Base-by-base conservation (phyloP, 1,284 basidiomycete species). In the Apiotrichum laibachii region DNA sequence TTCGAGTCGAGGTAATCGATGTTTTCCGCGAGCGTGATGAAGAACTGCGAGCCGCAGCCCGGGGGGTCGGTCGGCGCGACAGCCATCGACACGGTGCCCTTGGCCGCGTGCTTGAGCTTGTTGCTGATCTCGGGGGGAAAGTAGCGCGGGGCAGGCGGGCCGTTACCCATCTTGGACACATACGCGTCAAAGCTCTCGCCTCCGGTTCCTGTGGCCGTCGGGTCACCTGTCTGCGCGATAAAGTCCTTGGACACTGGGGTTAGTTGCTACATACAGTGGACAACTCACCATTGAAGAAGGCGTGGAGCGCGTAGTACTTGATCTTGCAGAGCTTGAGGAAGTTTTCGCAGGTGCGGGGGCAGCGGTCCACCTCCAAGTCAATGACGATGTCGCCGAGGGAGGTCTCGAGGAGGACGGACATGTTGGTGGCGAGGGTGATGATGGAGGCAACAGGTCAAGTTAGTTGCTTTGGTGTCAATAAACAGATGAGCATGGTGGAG, bases 361-460 rank as follows among this genome's bases (percentile, higher is more conserved):
- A 97, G 44, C 82, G 80, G 13, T 94, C 90, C n/a, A 89, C 86
- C 73, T 97, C 91, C 49, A 98, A 83, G 80, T 98, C 95, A 73
- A 98, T 92, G 65, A 98, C 90, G 57, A 98, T 83, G 80, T 98
- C 94, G 62, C 94, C 94, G 1, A 98, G 81, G 39, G 92, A 96
- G 8, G 94, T 98, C 82, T 98, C 94, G 65, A 98, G 85, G 62
- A 98, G 84, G 50, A 98, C 91, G 64, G 92, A 96, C 94, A 97
- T 97, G 65, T 49, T 54, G 64, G 26, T 7, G 16, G 16, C 12
- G 49, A 22, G 40, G 26, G 11, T 35, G 49, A 12, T n/a, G 26
- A 26, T 45, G 45, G 13, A 15, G 15, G 13, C 16, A 46, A 13
- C 16, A 43, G n/a, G n/a, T n/a, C n/a, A n/a, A n/a, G n/a, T n/a